Base-by-base conservation (phyloP, 495 filamentous ascomycete genomes). In the Letharia lupina region DNA sequence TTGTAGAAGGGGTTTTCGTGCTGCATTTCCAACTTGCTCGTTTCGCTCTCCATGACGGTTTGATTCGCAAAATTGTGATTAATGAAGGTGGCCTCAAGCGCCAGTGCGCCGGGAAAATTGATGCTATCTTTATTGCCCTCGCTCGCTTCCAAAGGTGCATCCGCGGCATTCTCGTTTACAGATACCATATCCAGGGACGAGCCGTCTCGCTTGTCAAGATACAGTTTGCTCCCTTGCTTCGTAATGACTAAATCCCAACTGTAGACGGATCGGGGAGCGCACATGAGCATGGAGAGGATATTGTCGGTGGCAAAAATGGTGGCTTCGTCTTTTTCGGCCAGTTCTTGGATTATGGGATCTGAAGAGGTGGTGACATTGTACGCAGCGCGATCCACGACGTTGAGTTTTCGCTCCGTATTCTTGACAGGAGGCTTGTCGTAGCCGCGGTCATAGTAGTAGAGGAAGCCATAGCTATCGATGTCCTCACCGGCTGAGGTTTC, bases 251-350 rank as follows among this genome's bases (percentile, higher is more conserved):
- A 87, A 77, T 98, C 94, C 94, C 94, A 98, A 16, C 92, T 91
- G 82, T 97, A 96, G 58, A 98, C 90, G 47, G 90, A 94, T 64
- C 94, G 87, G 48, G 95, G 89, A 28, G 94, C 87, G 77, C 95
- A 98, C 94, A 98, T 98, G 70, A 98, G 87, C 93, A 97, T 97
- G 64, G 92, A 96, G 61, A 98, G 84, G 72, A 98, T 93, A 76
- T 88, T 95, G 75, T 97, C 91, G 15, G 93, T 96, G 65, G 95
- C 92, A 74, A 98, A 98, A 70, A 98, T 91, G 68, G 91, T 96
- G 20, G 93, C 94, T 76, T 96, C 91, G 73, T 96, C 87, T 84
- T 95, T 96, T 70, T 97, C 94, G 60, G 94, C 90, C 8, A 98
- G 84, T 70, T 97, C 93, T 79, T 98, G 93, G 73, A 98, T 96